Base-by-base conservation (phyloP, 768 basidiomycete species). In the Porpolomopsis calyptriformis region DNA sequence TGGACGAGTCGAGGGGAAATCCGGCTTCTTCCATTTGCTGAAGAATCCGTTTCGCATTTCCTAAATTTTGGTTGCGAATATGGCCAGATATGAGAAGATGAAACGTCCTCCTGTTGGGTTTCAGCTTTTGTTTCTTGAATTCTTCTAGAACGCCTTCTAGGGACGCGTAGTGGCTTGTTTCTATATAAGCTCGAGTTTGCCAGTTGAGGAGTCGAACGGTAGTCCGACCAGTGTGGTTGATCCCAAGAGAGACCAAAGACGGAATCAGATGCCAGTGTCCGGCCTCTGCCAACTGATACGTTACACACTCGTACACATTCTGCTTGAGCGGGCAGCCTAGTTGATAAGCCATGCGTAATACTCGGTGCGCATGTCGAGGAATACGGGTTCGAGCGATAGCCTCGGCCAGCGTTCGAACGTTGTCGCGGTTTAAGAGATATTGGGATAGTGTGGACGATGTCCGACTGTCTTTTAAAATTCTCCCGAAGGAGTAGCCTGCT, bases 151-250 rank as follows among this genome's bases (percentile, higher is more conserved):
- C 65, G 33, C 55, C 57, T 48, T 67, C 61, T 20, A 88, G 62
- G 5, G 55, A 56, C 20, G 60, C 56, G 53, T 72, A 84, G 24
- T 70, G 61, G 46, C 72, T 64, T 4, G 63, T 65, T 58, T 85
- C 80, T 47, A 80, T 60, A 33, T 77, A 55, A 1, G 83, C 80
- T 29, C 76, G 74, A 6, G 73, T 65, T 40, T 75, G 74, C 84
- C 83, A 87, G 57, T 89, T 78, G 50, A 89, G 69, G 19, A 88
- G 65, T 25, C 77, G 72, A 24, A 62, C 52, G 2, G 76, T 79
- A 2, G 71, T 67, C 43, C 63, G 65, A 35, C 73, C 72, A 12
- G 70, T 66, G 18, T 78, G 72, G 27, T 64, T 57, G 50, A 64
- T 67, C 41, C 72, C 82, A 16, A 77, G 63, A 22, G 63, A 59